Conservation (phyloP, 2,329 filamentous ascomycete genomes). For the Aspergillus melleus region DNA sequence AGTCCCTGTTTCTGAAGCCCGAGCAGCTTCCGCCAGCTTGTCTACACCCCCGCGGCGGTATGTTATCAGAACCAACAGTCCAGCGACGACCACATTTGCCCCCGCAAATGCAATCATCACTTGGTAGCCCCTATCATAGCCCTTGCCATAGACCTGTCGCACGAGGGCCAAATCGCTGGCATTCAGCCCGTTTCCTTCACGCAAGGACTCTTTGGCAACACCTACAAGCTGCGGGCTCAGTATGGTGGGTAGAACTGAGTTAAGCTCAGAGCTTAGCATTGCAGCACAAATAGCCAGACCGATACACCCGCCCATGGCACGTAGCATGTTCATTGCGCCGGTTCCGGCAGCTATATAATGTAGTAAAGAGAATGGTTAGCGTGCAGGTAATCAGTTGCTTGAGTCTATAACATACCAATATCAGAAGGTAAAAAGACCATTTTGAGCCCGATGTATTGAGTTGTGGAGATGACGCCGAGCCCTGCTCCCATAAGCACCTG, state of each 20-base stretch:
- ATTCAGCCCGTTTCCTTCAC: not conserved
- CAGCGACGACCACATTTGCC: not conserved
- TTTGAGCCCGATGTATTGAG: not conserved
- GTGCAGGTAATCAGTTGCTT: not conserved
- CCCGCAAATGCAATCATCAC: not conserved
- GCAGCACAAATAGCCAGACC: not conserved
- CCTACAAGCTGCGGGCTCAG: not conserved
- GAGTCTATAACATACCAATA: not conserved
- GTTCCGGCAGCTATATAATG: not conserved
- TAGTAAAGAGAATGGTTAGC: not conserved
- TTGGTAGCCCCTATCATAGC: not conserved
- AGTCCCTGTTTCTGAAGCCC: not conserved
- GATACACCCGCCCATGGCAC: not conserved
- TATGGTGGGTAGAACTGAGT: not conserved
- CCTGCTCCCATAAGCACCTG: not conserved
- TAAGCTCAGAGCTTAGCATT: not conserved
- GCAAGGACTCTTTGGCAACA: not conserved
- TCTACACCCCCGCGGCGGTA: not conserved
- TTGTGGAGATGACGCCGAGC: not conserved
- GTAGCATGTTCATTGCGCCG: slow-evolving; percentile 1
- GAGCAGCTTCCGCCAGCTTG: not conserved
- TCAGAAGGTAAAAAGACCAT: not conserved
- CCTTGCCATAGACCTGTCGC: not conserved
- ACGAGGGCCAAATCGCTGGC: not conserved
- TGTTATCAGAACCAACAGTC: not conserved